Evolutionary conservation across 441 rosid species (phyloP), one percentile per base, ranked within the genome.

Genomic region (Hypseocharis bilobata): DNA sequence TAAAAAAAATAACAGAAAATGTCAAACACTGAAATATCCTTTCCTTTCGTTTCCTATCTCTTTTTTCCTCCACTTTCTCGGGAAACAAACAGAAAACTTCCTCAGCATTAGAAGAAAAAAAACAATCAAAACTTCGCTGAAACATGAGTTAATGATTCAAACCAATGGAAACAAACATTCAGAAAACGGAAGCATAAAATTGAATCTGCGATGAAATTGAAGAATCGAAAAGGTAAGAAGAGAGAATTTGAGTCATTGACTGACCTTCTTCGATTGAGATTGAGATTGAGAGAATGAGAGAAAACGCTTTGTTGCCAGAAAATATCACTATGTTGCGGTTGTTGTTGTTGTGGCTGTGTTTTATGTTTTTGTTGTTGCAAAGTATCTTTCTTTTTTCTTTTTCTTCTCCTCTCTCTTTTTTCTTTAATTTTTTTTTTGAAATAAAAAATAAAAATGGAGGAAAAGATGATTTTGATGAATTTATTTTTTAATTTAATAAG

Each of bases 81-180:
- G 88, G 79, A 80, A 76, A 88, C 85, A 83, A 86, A 82, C 86
- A 73, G 72, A 71, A 62, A 72, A 47, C 20, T 47, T 17, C 54
- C n/a, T 22, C 54, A 47, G 22, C 54, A 66, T 44, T 28, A 59
- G 11, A 28, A 51, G 58, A 67, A 14, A 40, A 63, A 36, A 20
- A 65, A 51, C 23, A 65, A 72, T 32, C 29, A 16, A 70, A 80
- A 64, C 75, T 71, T 65, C 16, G 44, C 56, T 40, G 72, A 72
- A 62, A 56, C 60, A 57, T 26, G 65, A 2, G 63, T 25, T 30
- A 44, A 71, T 69, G 72, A 42, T n/a, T 55, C 40, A 64, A 5
- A 27, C 22, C 42, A 49, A 64, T n/a, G 36, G 27, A 23, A 45
- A 65, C 26, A 64, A 5, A 69, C 47, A 51, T 47, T 8, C 0